Evolutionary conservation across 768 basidiomycete genomes (phyloP), one percentile per base, ranked within the genome.

Genomic region (Serendipita sp.): DNA sequence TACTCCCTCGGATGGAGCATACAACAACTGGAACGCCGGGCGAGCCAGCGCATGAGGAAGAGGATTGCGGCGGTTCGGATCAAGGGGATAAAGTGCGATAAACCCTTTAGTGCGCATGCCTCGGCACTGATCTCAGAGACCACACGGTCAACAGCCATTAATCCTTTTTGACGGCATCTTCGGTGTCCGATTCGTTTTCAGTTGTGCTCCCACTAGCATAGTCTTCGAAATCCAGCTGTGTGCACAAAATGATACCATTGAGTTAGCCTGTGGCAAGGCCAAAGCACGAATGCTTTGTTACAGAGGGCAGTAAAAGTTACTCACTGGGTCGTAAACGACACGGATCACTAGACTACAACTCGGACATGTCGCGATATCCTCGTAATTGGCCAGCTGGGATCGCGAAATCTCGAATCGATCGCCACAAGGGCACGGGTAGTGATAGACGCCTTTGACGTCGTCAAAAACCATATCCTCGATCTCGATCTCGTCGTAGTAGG

Each of bases 391-490:
- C 5, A 97, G 83, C 75, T 97, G 92, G 67, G 78, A 76, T 69
- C 87, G 83, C 35, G 88, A 84, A 68, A 98, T 97, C 75, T 98
- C 95, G 76, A 98, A 99, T 46, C 94, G 85, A 76, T 99, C 95
- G 7, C 95, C 95, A 71, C 95, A 98, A 0, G 95, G 94, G 72
- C 93, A 99, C 0, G 94, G 95, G 73, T 94, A 96, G 78, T 98
- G 94, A 71, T 85, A 97, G 3, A 97, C 88, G 46, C 80, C 72
- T 71, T 86, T 89, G 64, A 80, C 83, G 65, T 80, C 79, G 73
- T 95, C 92, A 90, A 91, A 96, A 15, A 77, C 81, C 86, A 96
- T 94, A 71, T 96, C 94, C 72, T 97, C 95, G 63, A 97, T 96
- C 73, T 97, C 93, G 32, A 97, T 84, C 75, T 96, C 94, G 78